Evolutionary conservation across 1,284 basidiomycete species (phyloP), one percentile per base, ranked within the genome.

Genomic region (Ceratorhiza oryzae-sativae): DNA sequence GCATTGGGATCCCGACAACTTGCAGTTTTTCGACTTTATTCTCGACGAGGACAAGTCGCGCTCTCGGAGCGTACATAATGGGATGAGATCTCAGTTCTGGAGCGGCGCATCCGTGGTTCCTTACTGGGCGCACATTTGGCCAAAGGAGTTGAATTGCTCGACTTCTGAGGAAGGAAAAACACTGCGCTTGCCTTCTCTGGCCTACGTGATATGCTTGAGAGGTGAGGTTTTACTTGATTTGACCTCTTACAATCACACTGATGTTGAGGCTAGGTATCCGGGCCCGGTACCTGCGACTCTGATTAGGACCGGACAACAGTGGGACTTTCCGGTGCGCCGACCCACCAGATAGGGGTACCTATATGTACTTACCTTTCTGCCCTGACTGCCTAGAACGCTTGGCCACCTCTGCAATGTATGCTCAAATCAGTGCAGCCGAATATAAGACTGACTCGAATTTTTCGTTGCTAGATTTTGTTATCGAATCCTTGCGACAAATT

Each of bases 21-120:
- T 94, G 34, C 93, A 89, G 2, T 97, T 95, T 82, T 96, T 96
- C 79, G 93, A 95, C 80, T 95, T 89, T 80, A 92, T 93, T 79
- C 13, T 68, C 23, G 41, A 68, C 25, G 36, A 20, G 23, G 34
- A 3, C 18, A 23, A 25, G 23, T 20, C 25, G 8, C 34, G 30
- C 3, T n/a, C 20, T 27, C 87, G 90, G 65, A 89, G 87, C 74
- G 48, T 48, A 13, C 15, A 51, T 5, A 53, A 23, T 41, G 13
- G 25, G n/a, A n/a, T n/a, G n/a, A n/a, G n/a, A n/a, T n/a, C n/a
- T 1, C 79, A 78, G 25, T 79, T 93, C 59, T 95, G 89, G 81
- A 87, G 86, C n/a, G 84, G 82, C 0, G 93, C 92, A 1, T 88
- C 88, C 0, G 93, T 91, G 80, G 96, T 93, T 80, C 93, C 95